Evolutionary conservation across 306 rosid genomes (phyloP).

Genomic region (Vigna hirtella): DNA sequence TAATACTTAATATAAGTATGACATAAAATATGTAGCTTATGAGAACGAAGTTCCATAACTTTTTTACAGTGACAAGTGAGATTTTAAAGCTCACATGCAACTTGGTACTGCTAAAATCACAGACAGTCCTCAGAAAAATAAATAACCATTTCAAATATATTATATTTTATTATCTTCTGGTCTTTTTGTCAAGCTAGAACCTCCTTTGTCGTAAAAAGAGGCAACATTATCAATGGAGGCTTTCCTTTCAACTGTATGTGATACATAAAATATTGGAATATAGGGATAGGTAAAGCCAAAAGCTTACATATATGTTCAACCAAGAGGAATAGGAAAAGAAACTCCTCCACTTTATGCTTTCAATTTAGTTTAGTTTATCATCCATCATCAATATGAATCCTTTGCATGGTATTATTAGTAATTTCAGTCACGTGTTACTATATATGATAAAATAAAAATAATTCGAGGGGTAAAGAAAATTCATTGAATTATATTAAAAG

Average conservation of each 20-base stretch:
- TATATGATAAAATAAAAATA: not conserved
- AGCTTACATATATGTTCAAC: not conserved
- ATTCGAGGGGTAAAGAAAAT: too few species aligned
- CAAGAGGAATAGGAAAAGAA: not conserved
- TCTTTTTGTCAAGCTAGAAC: conserved; percentile 53
- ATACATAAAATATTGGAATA: conserved; percentile 11
- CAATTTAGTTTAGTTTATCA: not conserved
- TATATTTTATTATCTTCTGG: conserved; percentile 42
- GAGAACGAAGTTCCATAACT: not conserved
- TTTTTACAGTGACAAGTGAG: conserved; percentile 1
- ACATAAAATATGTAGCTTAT: not conserved
- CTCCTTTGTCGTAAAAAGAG: conserved; percentile 58
- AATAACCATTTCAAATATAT: conserved; percentile 3
- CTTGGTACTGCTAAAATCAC: conserved; percentile 22
- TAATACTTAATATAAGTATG: not conserved
- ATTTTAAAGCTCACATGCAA: conserved; percentile 37
- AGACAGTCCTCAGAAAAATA: not conserved
- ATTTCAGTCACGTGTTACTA: not conserved
- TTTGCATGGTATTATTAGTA: not conserved
- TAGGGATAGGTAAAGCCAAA: not conserved
- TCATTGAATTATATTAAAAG: too few species aligned
- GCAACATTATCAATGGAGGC: conserved; percentile 47
- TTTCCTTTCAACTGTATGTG: conserved; percentile 50
- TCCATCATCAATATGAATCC: not conserved
- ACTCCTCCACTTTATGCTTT: not conserved